A percentile compares a stretch with the other conserved stretches of the same genome.
These are phyloP conservation scores for Dioszegia crocea DNA, from an alignment of 768 basidiomycete species.

Conservation along the genomic window DNA sequence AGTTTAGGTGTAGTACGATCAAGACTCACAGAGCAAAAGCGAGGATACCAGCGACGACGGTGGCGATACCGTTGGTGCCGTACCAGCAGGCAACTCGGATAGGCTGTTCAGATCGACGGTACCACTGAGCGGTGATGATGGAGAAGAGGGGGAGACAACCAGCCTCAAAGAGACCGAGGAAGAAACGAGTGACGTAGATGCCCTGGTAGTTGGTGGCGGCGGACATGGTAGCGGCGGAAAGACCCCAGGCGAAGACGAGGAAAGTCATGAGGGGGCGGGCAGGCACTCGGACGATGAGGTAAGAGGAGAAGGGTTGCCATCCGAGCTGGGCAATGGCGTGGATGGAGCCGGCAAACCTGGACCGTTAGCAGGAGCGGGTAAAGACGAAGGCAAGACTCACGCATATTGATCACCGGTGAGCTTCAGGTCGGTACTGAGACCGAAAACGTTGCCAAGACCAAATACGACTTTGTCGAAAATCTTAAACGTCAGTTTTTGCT, in stretches of 20 bases:
- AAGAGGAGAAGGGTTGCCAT: conserved; percentile 48
- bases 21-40: conserved; percentile 43
- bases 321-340: conserved; percentile 44
- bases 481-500: no score
- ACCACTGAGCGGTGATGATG: conserved; percentile 50
- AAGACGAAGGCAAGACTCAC: background rate
- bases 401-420: conserved; percentile 34
- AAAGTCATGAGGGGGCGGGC: conserved; percentile 39
- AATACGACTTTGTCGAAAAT: conserved; percentile 42
- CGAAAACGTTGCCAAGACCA: conserved; percentile 44
- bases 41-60: conserved; percentile 37
- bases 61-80: conserved; percentile 43
- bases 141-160: conserved; percentile 50
- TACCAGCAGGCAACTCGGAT: conserved; percentile 40
- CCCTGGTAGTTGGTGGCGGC: conserved; percentile 24
- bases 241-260: conserved; percentile 45
- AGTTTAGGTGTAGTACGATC: conserved; percentile 20
- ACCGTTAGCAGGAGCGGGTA: background rate
- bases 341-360: conserved; percentile 26
- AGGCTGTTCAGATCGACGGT: conserved; percentile 39
- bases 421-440: conserved; percentile 29
- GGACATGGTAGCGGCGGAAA: conserved; percentile 29
- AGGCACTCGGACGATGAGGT: conserved; percentile 42
- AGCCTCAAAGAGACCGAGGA: conserved; percentile 49
- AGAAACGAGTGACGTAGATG: conserved; percentile 47